Percentiles rank a stretch among this genome's conserved stretches.
Conservation (phyloP, 2,329 filamentous ascomycete species). For the Colletotrichum sublineola region DNA sequence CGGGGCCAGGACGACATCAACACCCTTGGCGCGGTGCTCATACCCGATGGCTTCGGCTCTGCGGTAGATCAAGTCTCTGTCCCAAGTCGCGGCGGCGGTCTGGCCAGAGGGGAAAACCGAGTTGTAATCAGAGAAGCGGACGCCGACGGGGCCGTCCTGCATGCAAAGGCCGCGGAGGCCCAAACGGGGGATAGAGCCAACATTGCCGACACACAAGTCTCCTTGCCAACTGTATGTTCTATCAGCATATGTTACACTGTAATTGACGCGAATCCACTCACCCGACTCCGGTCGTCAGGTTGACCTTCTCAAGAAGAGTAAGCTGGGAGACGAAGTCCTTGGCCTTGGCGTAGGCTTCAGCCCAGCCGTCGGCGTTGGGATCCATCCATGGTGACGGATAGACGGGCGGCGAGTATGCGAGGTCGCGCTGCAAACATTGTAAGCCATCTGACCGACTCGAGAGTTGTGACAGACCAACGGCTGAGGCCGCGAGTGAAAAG, state of each 20-base stretch:
- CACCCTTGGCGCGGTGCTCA: conserved; percentile 81
- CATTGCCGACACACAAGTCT: conserved; percentile 83
- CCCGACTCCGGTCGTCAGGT: conserved; percentile 91
- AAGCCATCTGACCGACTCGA: conserved; percentile 3
- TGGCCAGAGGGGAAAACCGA: conserved; percentile 86
- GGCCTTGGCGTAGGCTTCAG: conserved; percentile 80
- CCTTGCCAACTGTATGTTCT: conserved; percentile 68
- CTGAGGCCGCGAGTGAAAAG: neutral
- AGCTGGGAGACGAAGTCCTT: conserved; percentile 84
- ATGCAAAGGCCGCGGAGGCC: conserved; percentile 82
- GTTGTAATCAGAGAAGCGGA: conserved; percentile 82
- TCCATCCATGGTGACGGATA: conserved; percentile 93
- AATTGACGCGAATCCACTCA: conserved; percentile 57
- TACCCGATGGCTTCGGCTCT: conserved; percentile 62
- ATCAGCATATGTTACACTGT: conserved; percentile 43
- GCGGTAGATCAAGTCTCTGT: conserved; percentile 74
- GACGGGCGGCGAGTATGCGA: conserved; percentile 67
- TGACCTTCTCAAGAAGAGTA: conserved; percentile 91
- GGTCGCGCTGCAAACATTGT: conserved; percentile 37
- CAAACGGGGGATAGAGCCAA: conserved; percentile 76
- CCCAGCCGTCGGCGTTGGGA: conserved; percentile 79
- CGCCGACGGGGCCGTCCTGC: conserved; percentile 86
- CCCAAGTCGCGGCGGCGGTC: conserved; percentile 87
- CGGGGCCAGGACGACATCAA: conserved; percentile 76
- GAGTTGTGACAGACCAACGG: neutral